Base-by-base conservation (phyloP, 257 asterid genomes). In the Misopates orontium region DNA sequence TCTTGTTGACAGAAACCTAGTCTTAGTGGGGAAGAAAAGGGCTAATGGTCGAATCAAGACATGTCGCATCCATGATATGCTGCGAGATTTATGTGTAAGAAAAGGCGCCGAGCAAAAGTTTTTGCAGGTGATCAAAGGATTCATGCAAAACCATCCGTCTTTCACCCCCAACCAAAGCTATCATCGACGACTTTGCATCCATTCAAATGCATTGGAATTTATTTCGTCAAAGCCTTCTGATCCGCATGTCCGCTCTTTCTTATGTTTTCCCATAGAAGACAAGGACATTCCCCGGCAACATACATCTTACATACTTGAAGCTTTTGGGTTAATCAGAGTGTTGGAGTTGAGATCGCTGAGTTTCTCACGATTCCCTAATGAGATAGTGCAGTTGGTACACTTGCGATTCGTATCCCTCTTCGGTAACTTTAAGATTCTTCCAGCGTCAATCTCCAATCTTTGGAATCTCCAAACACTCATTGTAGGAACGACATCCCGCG, bases 401-500 rank as follows among this genome's bases (percentile, higher is more conserved):
- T n/a, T 74, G 68, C 56, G 79, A 52, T 69, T 53, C 52, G 53
- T 77, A 21, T 68, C 74, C n/a, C 4, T 72, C 8, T 63, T 72
- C 2, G 39, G 61, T 12, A 47, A 63, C 18, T 22, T 63, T 17
- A 15, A n/a, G 41, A 49, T 49, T 6, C 52, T 76, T 24, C 77
- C 74, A 2, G 13, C 1, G 4, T 20, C 47, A 11, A 17, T 76
- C 13, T 60, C 73, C 21, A 40, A 18, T 16, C 75, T 76, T 13
- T 40, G 71, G 74, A 76, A 67, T 52, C 4, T 76, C 7, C 71
- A 76, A 32, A 71, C 80, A 8, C 16, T 76, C 16, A 42, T 71
- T 44, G 20, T 71, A 22, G 53, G 16, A 18, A 76, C 77, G 3
- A 22, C 51, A 17, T 19, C 40, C 12, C 3, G 40, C 15, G 56